Base-by-base conservation (phyloP, 257 asterid genomes). In the Forsythia suspensa region DNA sequence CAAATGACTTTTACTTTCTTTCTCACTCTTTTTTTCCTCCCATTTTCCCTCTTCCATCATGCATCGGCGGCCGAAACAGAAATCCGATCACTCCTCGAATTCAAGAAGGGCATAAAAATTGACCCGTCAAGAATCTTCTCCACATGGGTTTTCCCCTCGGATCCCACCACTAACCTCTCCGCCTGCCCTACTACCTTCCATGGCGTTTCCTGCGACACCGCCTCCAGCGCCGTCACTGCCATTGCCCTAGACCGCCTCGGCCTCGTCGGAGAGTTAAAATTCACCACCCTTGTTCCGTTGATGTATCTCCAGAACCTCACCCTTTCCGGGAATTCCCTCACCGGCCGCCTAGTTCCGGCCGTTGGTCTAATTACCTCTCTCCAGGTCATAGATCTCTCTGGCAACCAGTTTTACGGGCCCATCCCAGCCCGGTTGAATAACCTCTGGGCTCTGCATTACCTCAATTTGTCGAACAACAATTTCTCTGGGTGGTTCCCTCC, bases 261-360 rank as follows among this genome's bases (percentile, higher is more conserved):
- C 41, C 86, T 94, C 6, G 36, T 80, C 0, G 98, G 98, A 0
- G 98, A 94, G 76, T 86, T 94, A 74, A 94, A 94, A 74, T 91
- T 94, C 85, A 82, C 61, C 68, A 94, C 95, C 13, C 86, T 94
- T n/a, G 76, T 84, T n/a, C 88, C 88, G 6, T 78, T 94, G 5
- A 91, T 83, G 81, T 84, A 65, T 67, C 91, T 94, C 38, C 86
- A 74, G 73, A 88, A 86, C 69, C 88, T 94, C 34, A 88, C 88
- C 85, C 93, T 94, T n/a, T 81, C 94, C 0, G 97, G 96, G 2
- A 94, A 94, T 81, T 80, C 68, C 1, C 85, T 94, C 48, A 80
- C 97, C 34, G 98, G 98, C 9, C 89, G 98, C 29, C 90, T 94
- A 3, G 94, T 90, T 21, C 98, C 98, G n/a, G 70, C 91, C 12